Conservation (phyloP, 2,329 filamentous ascomycete genomes). For the Fusarium sp. region DNA sequence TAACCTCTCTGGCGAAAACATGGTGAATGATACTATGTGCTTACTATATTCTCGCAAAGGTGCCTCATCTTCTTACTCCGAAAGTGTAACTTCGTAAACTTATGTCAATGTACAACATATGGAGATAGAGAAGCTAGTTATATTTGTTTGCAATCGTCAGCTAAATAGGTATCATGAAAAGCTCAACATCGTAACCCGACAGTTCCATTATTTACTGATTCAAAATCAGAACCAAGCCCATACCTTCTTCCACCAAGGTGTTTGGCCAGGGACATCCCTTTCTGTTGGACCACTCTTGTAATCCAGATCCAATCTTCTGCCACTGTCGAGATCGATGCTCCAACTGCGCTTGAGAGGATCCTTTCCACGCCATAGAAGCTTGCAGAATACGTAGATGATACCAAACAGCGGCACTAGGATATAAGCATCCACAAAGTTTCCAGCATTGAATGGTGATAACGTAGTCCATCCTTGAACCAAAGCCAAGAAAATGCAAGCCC, state of each 20-base stretch:
- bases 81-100: background rate
- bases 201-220: background rate
- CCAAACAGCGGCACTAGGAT: conserved; percentile 70
- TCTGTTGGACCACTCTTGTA: conserved; percentile 52
- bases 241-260: conserved; percentile 58
- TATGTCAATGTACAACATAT: background rate
- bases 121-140: background rate
- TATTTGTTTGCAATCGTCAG: background rate
- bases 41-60: no score
- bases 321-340: conserved; percentile 68
- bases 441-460: conserved; percentile 67
- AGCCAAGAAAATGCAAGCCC: conserved; percentile 68
- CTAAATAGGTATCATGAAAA: background rate
- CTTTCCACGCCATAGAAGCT: conserved; percentile 61
- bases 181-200: background rate
- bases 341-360: conserved; percentile 62
- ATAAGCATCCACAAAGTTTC: conserved; percentile 72
- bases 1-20: background rate
- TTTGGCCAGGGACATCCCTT: conserved; percentile 44
- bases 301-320: conserved; percentile 67
- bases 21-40: background rate
- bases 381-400: conserved; percentile 67
- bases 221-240: conserved; percentile 55
- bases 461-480: conserved; percentile 72
- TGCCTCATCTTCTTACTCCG: background rate